Conservation (phyloP, 2,329 filamentous ascomycete genomes). For the Ramularia collo-cygni region DNA sequence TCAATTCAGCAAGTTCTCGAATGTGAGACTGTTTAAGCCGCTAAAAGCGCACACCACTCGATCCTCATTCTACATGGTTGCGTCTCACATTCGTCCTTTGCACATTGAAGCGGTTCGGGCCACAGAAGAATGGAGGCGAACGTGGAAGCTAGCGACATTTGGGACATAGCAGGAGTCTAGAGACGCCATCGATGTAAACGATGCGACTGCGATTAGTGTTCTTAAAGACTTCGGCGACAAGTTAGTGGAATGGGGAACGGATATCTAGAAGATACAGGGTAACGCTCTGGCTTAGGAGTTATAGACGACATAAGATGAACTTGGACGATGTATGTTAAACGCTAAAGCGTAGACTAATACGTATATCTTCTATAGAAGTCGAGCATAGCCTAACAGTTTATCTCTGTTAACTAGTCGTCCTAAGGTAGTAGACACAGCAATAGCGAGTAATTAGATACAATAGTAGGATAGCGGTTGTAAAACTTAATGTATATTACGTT, state of each 20-base stretch:
- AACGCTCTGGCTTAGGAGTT: slow-evolving; percentile 6
- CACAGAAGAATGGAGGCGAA: slow-evolving; percentile 9
- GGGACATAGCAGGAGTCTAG: slow-evolving; percentile 6
- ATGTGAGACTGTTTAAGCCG: slow-evolving; percentile 19
- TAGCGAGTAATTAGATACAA: too few relatives aligned
- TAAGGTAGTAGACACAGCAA: too few relatives aligned
- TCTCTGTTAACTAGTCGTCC: too few relatives aligned
- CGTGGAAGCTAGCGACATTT: slow-evolving; percentile 12
- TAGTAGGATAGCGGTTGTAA: too few relatives aligned
- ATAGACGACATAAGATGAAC: too few relatives aligned
- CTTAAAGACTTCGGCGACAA: slow-evolving; percentile 9
- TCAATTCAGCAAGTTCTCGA: slow-evolving; percentile 15
- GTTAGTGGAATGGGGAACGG: slow-evolving; percentile 1
- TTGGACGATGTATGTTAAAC: too few relatives aligned
- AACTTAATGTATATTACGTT: too few relatives aligned
- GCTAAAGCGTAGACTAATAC: too few relatives aligned
- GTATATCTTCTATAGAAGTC: too few relatives aligned
- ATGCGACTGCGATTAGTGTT: slow-evolving; percentile 5
- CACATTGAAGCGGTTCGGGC: slow-evolving; percentile 3
- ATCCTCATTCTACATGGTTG: slow-evolving; percentile 22
- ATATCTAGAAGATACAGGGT: slow-evolving; percentile 10
- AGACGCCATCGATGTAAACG: not conserved
- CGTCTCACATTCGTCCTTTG: slow-evolving; percentile 9
- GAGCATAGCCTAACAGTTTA: too few relatives aligned
- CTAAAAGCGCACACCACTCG: slow-evolving; percentile 11